A percentile compares a stretch with the other conserved stretches of the same genome.
phyloP scores from a whole-genome alignment of 2,329 filamentous ascomycete species.

The Daldinia sp. region DNA sequence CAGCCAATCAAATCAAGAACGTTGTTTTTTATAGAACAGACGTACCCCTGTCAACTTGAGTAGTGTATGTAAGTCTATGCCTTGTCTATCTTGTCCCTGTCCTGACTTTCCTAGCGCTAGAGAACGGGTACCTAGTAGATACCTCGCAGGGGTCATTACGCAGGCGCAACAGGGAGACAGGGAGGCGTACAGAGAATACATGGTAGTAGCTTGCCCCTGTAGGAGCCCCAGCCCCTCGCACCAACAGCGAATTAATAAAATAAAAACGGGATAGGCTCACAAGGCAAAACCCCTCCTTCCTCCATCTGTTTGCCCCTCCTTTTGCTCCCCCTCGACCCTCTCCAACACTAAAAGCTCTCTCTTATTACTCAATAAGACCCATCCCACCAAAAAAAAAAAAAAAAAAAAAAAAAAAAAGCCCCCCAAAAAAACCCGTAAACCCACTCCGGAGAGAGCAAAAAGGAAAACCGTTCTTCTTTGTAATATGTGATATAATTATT shows the following conservation, averaged over 20 bases:
- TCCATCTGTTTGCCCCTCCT: conserved; percentile 26
- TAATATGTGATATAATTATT: conserved; percentile 13
- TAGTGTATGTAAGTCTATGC: conserved; percentile 6
- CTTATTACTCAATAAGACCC: neutral
- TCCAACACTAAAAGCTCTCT: neutral
- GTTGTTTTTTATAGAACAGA: conserved; percentile 28
- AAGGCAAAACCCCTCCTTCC: conserved; percentile 10
- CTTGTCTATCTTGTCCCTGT: conserved; percentile 25
- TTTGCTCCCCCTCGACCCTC: neutral
- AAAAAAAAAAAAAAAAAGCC: no score
- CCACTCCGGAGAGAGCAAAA: neutral
- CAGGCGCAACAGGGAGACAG: neutral
- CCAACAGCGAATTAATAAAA: conserved; percentile 10
- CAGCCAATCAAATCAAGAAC: conserved; percentile 16
- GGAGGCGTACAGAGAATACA: conserved; percentile 9
- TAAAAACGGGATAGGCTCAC: conserved; percentile 19
- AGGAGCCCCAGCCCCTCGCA: conserved; percentile 23
- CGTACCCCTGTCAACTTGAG: conserved; percentile 28
- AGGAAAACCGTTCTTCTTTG: neutral
- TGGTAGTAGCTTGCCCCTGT: neutral
- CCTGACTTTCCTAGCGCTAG: conserved; percentile 17
- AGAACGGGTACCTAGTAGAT: conserved; percentile 16
- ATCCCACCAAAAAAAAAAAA: conserved; percentile 31
- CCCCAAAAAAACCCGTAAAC: no score
- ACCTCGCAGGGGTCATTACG: conserved; percentile 18